Evolutionary conservation across 768 basidiomycete genomes (phyloP).

Genomic region (Podaxis pistillaris): DNA sequence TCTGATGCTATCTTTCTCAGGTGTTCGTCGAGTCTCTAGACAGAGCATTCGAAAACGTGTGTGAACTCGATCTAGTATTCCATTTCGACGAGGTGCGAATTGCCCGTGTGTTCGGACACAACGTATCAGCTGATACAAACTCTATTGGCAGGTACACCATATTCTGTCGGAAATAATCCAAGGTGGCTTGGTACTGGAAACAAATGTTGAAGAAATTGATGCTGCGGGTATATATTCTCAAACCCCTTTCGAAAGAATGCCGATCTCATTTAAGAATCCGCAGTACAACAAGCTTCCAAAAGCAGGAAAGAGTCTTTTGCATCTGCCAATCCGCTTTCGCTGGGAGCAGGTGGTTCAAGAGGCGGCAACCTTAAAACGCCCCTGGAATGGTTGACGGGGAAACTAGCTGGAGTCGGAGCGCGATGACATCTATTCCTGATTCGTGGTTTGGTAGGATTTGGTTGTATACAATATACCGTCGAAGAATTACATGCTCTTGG

Average conservation of each 20-base stretch:
- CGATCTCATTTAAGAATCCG: constrained; percentile 9
- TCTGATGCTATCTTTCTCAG: constrained; percentile 35
- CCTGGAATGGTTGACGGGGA: constrained; percentile 77
- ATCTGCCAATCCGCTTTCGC: constrained; percentile 79
- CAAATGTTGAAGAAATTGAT: constrained; percentile 86
- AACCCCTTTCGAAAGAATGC: constrained; percentile 13
- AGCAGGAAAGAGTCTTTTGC: constrained; percentile 76
- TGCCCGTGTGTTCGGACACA: neutral
- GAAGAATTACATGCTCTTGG: neutral
- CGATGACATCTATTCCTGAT: neutral
- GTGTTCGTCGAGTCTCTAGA: constrained; percentile 98
- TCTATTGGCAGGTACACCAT: constrained; percentile 72
- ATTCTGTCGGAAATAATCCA: constrained; percentile 96
- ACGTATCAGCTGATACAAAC: neutral
- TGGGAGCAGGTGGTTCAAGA: constrained; percentile 65
- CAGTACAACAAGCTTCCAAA: constrained; percentile 70
- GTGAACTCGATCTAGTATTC: constrained; percentile 96
- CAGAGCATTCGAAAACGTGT: constrained; percentile 95
- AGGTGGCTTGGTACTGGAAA: constrained; percentile 95
- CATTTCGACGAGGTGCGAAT: constrained; percentile 90
- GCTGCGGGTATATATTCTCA: constrained; percentile 49
- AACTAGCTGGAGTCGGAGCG: constrained; percentile 63
- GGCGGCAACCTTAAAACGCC: constrained; percentile 65
- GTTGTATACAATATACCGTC: neutral
- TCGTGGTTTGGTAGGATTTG: neutral